These are phyloP conservation scores for Fraxinus paxiana DNA, from an alignment of 305 asterid species.

Conservation along the genomic window DNA sequence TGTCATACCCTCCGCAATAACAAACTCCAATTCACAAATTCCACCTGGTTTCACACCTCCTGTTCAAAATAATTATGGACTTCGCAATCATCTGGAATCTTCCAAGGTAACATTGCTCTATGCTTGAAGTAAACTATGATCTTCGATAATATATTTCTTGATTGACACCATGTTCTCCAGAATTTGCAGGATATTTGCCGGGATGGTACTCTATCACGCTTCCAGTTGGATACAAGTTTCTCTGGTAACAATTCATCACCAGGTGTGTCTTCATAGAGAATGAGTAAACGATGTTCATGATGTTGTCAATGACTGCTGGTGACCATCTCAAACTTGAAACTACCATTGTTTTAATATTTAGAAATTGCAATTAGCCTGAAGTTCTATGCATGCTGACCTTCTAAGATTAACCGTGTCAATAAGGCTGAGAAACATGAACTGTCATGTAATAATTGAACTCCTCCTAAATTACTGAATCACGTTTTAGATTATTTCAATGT, in stretches of 20 bases:
- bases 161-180: not conserved
- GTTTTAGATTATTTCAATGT: not conserved
- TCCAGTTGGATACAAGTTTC: conserved; percentile 68
- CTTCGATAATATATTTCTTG: not conserved
- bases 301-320: conserved; percentile 27
- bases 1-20: conserved; percentile 36
- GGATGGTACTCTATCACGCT: conserved; percentile 55
- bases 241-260: conserved; percentile 74
- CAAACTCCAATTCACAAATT: conserved; percentile 31
- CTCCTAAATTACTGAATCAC: not conserved
- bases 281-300: not conserved
- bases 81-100: conserved; percentile 55
- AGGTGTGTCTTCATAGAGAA: conserved; percentile 58
- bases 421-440: not conserved
- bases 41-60: conserved; percentile 43
- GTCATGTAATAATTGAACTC: not conserved
- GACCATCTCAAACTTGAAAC: conserved; percentile 12
- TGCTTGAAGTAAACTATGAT: not conserved
- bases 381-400: conserved; percentile 28
- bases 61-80: conserved; percentile 53
- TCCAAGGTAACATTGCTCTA: conserved; percentile 45
- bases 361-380: conserved; percentile 22
- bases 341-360: conserved; percentile 30
- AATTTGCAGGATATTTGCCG: conserved; percentile 62
- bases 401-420: not conserved